These are phyloP conservation scores for Mycena amicta DNA, from an alignment of 768 basidiomycete species.

Conservation along the genomic window DNA sequence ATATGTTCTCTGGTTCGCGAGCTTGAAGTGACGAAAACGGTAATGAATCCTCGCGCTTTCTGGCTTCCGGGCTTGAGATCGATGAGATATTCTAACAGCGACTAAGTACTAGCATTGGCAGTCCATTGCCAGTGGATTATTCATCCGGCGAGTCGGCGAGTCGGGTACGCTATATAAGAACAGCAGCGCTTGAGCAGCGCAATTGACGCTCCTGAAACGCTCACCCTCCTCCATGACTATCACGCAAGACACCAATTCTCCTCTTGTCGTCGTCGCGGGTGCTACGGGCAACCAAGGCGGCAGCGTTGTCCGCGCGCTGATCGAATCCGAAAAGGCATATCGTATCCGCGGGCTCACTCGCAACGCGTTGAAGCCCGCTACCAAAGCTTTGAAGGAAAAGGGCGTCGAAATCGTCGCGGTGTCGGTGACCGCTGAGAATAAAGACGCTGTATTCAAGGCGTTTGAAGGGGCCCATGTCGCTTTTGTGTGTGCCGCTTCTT, in stretches of 20 bases:
- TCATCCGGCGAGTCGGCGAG: neutral
- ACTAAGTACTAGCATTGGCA: neutral
- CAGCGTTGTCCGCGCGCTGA: slow-evolving; percentile 8
- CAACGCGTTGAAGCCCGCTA: slow-evolving; percentile 7
- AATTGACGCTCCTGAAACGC: neutral
- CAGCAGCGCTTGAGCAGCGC: neutral
- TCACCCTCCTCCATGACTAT: neutral
- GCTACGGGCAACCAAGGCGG: slow-evolving; percentile 11
- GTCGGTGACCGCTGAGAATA: neutral
- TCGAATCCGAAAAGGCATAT: slow-evolving; percentile 5
- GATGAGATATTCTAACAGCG: neutral
- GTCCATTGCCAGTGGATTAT: neutral
- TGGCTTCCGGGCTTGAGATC: neutral
- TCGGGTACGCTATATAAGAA: neutral
- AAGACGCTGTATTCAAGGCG: neutral
- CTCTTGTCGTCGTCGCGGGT: slow-evolving; percentile 11
- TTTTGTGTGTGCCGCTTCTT: slow-evolving; percentile 2
- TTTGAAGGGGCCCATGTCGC: slow-evolving; percentile 4
- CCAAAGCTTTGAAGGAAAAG: neutral
- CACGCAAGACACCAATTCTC: neutral
- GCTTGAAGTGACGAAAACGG: neutral
- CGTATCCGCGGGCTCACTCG: slow-evolving; percentile 15
- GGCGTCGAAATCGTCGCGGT: slow-evolving; percentile 10
- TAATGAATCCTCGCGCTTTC: neutral
- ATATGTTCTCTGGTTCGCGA: neutral